A percentile compares a stretch with the other conserved stretches of the same genome.
Conservation (phyloP, 1,284 basidiomycete genomes). For the Ceratobasidium sp. region DNA sequence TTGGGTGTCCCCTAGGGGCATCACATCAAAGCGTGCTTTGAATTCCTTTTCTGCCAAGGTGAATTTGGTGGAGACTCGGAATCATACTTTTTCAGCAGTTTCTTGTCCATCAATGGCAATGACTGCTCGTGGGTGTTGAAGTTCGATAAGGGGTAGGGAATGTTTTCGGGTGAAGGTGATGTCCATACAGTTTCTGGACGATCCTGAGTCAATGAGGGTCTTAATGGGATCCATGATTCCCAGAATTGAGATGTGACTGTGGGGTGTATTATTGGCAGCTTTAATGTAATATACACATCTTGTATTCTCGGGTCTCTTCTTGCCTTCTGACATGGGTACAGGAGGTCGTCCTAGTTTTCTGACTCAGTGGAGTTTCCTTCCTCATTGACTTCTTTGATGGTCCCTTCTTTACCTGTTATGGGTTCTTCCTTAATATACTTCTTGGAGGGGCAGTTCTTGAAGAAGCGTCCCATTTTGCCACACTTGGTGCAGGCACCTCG, state of each 20-base stretch:
- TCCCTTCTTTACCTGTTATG: no score
- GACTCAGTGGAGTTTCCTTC: no score
- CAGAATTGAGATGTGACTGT: not conserved
- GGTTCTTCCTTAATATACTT: no score
- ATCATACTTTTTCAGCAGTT: not conserved
- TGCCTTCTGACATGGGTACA: not conserved
- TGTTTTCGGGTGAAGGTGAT: not conserved
- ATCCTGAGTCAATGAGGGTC: not conserved
- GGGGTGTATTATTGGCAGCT: not conserved
- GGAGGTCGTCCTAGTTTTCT: not conserved
- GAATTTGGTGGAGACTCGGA: no score
- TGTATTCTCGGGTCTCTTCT: not conserved
- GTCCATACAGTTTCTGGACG: not conserved
- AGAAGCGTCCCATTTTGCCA: no score
- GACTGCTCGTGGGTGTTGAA: not conserved
- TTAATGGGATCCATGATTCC: not conserved
- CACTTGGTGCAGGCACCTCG: no score
- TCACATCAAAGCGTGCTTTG: not conserved
- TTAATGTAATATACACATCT: not conserved
- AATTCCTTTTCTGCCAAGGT: not conserved
- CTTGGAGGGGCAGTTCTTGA: no score
- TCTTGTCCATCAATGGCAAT: not conserved
- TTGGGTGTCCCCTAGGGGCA: conserved; percentile 3
- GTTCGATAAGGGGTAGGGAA: not conserved
- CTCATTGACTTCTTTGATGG: no score